phyloP scores from a whole-genome alignment of 768 basidiomycete genomes.

The Pholiota conissans region DNA sequence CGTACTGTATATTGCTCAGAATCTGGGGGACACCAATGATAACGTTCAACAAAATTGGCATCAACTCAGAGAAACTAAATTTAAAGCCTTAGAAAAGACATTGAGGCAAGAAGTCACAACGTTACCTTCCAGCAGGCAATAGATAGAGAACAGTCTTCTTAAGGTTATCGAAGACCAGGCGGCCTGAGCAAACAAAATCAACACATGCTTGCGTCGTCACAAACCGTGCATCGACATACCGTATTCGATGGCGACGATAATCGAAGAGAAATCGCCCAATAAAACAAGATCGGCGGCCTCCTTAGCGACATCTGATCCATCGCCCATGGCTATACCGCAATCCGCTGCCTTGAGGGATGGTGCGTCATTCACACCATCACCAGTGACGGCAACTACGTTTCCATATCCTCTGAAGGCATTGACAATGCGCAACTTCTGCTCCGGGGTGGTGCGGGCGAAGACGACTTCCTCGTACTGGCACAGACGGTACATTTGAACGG shows the following conservation, averaged over 20 bases:
- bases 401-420: slow-evolving; percentile 52
- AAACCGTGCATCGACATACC: slow-evolving; percentile 21
- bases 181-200: slow-evolving; percentile 29
- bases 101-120: slow-evolving; percentile 7
- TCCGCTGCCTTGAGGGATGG: slow-evolving; percentile 61
- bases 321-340: slow-evolving; percentile 62
- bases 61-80: slow-evolving; percentile 55
- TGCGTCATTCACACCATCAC: slow-evolving; percentile 66
- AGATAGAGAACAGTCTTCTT: slow-evolving; percentile 56
- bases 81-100: neutral
- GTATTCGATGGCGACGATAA: slow-evolving; percentile 63
- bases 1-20: slow-evolving; percentile 39
- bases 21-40: slow-evolving; percentile 35
- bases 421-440: slow-evolving; percentile 68
- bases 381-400: slow-evolving; percentile 62
- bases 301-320: slow-evolving; percentile 50
- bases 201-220: neutral
- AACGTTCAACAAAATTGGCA: slow-evolving; percentile 57
- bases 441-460: slow-evolving; percentile 62
- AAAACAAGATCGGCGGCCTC: slow-evolving; percentile 67
- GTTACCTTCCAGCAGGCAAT: slow-evolving; percentile 48
- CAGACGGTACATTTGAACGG: slow-evolving; percentile 31
- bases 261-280: slow-evolving; percentile 65
- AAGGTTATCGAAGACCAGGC: slow-evolving; percentile 64
- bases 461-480: slow-evolving; percentile 49